Conservation (phyloP, 306 rosid genomes). For the Potentilla sterilis region DNA sequence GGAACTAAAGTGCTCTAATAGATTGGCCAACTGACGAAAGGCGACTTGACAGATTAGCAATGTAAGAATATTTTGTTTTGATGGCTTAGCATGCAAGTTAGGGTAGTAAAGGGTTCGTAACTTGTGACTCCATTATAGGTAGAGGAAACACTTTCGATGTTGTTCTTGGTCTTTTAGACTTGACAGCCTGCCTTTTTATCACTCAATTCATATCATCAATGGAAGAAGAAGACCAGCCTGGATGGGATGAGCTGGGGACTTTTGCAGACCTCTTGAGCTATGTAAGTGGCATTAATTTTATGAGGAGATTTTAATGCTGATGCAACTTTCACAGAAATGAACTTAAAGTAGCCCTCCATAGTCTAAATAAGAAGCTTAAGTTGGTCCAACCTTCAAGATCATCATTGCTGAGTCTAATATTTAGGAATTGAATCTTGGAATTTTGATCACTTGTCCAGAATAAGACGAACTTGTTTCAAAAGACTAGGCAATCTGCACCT, state of each 20-base stretch:
- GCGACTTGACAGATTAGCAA: not conserved
- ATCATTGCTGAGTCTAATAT: not conserved
- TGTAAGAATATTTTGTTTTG: not conserved
- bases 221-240: too few relatives aligned
- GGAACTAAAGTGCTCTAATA: conserved; percentile 57
- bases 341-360: not conserved
- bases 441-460: not conserved
- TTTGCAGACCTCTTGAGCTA: conserved; percentile 73
- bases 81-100: not conserved
- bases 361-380: not conserved
- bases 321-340: not conserved
- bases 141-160: not conserved
- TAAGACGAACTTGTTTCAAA: not conserved
- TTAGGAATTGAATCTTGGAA: not conserved
- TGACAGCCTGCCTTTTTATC: too few relatives aligned
- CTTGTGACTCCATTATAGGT: not conserved
- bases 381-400: not conserved
- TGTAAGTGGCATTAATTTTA: conserved; percentile 43
- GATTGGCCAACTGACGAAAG: conserved; percentile 34
- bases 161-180: not conserved
- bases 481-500: not conserved
- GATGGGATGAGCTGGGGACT: too few relatives aligned
- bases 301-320: not conserved
- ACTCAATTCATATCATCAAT: too few relatives aligned
- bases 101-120: not conserved